Percentiles rank a stretch among this genome's conserved stretches.
phyloP scores from a whole-genome alignment of 2,329 filamentous ascomycete genomes.

The Phoma herbarum region DNA sequence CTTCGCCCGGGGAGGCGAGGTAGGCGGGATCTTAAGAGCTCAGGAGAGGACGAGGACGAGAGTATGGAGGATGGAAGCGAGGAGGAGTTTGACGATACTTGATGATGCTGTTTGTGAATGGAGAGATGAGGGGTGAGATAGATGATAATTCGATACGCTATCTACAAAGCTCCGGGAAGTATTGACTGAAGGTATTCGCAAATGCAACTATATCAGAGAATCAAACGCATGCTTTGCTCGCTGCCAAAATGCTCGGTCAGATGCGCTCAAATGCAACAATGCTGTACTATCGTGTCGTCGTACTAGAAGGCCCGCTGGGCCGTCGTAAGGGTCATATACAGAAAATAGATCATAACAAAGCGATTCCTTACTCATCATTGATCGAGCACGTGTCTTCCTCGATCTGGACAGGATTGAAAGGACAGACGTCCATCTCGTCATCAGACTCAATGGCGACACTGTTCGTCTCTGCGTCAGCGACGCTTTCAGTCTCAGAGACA shows the following conservation, averaged over 20 bases:
- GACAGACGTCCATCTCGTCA: conserved; percentile 22
- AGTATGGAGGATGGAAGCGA: neutral
- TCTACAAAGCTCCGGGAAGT: neutral
- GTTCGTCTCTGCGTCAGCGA: conserved; percentile 9
- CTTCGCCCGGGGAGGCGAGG: neutral
- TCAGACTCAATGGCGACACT: conserved; percentile 20
- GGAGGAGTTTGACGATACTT: neutral
- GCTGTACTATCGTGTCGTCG: conserved; percentile 3
- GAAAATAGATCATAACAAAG: neutral
- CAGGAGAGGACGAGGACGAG: neutral
- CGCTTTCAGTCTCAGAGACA: conserved; percentile 6
- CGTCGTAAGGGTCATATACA: neutral
- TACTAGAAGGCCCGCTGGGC: neutral
- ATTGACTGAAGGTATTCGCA: neutral
- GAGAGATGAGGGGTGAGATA: neutral
- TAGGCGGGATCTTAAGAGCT: too few species aligned
- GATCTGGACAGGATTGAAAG: neutral
- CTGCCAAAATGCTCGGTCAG: conserved; percentile 1
- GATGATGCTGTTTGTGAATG: neutral
- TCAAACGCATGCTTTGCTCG: neutral
- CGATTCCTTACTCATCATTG: neutral
- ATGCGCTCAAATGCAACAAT: conserved; percentile 15
- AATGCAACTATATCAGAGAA: neutral
- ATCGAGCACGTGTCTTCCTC: neutral
- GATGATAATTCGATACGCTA: neutral